Conservation (phyloP, 2,329 filamentous ascomycete genomes). For the Fusarium sacchari region DNA sequence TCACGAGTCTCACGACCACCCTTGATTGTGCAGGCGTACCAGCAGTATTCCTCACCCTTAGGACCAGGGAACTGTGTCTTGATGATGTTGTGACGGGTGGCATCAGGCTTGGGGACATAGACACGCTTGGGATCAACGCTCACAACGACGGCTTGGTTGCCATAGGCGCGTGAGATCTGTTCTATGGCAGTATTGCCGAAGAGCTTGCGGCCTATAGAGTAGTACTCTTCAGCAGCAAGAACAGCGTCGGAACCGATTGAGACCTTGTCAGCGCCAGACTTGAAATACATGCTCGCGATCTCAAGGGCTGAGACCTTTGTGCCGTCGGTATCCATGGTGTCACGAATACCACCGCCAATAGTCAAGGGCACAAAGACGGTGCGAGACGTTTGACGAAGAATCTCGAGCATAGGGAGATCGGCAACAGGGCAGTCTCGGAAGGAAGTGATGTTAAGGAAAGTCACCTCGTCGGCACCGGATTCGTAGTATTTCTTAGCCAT, state of each 20-base stretch:
- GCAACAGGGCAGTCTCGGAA: conserved; percentile 95
- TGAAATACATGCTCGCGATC: conserved; percentile 97
- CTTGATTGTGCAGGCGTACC: conserved; percentile 98
- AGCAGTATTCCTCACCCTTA: conserved; percentile 83
- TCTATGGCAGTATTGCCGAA: conserved; percentile 91
- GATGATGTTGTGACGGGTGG: conserved; percentile 78
- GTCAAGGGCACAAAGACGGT: conserved; percentile 97
- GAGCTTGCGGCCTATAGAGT: conserved; percentile 73
- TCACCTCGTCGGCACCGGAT: conserved; percentile 95
- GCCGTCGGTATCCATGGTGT: conserved; percentile 89
- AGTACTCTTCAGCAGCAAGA: conserved; percentile 90
- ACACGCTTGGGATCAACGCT: conserved; percentile 93
- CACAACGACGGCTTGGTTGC: conserved; percentile 95
- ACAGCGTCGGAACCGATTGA: conserved; percentile 97
- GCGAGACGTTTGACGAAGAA: conserved; percentile 84
- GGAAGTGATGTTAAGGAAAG: conserved; percentile 97
- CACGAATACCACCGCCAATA: conserved; percentile 93
- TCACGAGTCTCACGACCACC: conserved; percentile 95
- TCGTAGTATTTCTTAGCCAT: conserved; percentile 95
- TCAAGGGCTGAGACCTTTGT: conserved; percentile 88
- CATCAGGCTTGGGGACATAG: conserved; percentile 79
- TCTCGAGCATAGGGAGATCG: conserved; percentile 95
- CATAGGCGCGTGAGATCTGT: conserved; percentile 92
- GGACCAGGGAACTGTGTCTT: conserved; percentile 76
- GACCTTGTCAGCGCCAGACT: conserved; percentile 96